Percentiles rank a stretch among this genome's conserved stretches.
These are phyloP conservation scores for Colletotrichum horii DNA, from an alignment of 2,329 filamentous ascomycete species.

Conservation along the genomic window DNA sequence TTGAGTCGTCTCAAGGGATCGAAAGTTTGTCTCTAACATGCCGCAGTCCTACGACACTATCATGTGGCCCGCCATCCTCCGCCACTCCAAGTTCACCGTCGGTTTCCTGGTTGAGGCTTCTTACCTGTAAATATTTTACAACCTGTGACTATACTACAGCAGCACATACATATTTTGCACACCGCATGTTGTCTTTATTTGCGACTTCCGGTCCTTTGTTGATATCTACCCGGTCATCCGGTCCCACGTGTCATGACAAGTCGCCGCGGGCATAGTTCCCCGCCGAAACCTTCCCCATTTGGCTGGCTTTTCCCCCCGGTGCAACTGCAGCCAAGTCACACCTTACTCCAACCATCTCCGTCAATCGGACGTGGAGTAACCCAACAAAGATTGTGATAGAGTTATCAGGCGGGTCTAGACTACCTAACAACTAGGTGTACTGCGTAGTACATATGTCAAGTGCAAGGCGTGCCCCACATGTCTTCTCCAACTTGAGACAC, in stretches of 20 bases:
- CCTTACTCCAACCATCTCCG: not conserved
- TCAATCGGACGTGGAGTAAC: conserved; percentile 1
- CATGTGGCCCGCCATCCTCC: conserved; percentile 38
- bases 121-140: conserved; percentile 2
- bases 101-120: conserved; percentile 37
- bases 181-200: not conserved
- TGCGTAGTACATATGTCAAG: not conserved
- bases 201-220: not conserved
- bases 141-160: not conserved
- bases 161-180: not conserved
- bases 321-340: not conserved
- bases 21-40: not conserved
- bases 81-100: conserved; percentile 40
- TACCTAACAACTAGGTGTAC: not conserved
- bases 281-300: not conserved
- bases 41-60: conserved; percentile 37
- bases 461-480: not conserved
- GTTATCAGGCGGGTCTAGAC: not conserved
- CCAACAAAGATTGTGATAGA: not conserved
- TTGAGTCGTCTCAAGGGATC: not conserved
- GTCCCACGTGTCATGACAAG: not conserved
- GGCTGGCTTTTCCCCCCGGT: not conserved
- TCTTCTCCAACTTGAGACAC: not conserved
- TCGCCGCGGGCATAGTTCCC: not conserved
- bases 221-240: not conserved